phyloP scores from a whole-genome alignment of 176 grass and related monocot species.

The Eleusine coracana region DNA sequence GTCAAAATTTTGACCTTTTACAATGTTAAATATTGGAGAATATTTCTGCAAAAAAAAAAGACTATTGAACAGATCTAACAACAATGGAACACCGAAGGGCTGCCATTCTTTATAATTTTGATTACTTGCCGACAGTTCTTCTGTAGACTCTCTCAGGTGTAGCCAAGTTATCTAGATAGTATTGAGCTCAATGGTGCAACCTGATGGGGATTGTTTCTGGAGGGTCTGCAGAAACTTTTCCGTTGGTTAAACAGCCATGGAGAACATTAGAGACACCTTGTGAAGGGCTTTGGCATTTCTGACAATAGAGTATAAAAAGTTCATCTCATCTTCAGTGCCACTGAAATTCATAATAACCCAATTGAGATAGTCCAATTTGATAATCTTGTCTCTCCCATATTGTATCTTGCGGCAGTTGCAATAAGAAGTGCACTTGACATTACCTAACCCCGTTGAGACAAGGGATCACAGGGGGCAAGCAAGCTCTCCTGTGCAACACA shows the following conservation, averaged over 20 bases:
- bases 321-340: constrained; percentile 5
- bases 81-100: too few species aligned
- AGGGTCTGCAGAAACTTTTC: not conserved
- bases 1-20: too few species aligned
- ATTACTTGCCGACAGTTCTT: too few species aligned
- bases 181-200: not conserved
- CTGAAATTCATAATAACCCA: not conserved
- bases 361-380: not conserved
- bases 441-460: too few species aligned
- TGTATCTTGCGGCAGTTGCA: not conserved
- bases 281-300: not conserved
- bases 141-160: too few species aligned
- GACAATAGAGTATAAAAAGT: not conserved
- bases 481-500: too few species aligned
- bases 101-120: too few species aligned
- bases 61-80: too few species aligned
- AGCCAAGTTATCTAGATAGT: too few species aligned
- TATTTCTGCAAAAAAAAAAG: too few species aligned
- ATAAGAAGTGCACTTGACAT: not conserved
- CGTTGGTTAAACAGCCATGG: not conserved
- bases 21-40: too few species aligned
- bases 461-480: too few species aligned
- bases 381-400: not conserved
- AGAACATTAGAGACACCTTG: not conserved
- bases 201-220: not conserved